Percentiles rank a stretch among this genome's conserved stretches.
Conservation (phyloP, 257 asterid species). For the Ocimum tenuiflorum region DNA sequence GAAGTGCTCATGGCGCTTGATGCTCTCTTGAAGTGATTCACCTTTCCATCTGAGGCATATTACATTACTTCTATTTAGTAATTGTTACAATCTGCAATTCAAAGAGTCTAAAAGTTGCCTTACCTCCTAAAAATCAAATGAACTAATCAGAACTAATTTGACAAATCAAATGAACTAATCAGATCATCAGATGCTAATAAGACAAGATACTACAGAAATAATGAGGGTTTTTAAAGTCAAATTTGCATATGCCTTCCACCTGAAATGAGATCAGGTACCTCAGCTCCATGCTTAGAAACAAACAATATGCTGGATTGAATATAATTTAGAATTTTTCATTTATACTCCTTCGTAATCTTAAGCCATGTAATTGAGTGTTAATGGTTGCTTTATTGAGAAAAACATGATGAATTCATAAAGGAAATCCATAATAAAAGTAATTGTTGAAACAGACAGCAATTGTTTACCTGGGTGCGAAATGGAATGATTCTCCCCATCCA, state of each 20-base stretch:
- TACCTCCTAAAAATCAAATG: no score
- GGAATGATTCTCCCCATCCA: slow-evolving; percentile 99
- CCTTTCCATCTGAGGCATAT: slow-evolving; percentile 68
- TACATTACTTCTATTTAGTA: not conserved
- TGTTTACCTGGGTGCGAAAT: slow-evolving; percentile 84
- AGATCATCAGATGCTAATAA: not conserved
- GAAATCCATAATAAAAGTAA: not conserved
- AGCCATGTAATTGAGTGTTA: not conserved
- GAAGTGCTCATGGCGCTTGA: slow-evolving; percentile 91
- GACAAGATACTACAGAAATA: not conserved
- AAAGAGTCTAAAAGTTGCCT: not conserved
- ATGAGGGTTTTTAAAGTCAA: not conserved
- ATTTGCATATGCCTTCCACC: not conserved
- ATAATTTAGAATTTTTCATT: not conserved
- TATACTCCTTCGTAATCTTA: not conserved
- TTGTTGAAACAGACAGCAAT: not conserved
- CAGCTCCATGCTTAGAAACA: not conserved
- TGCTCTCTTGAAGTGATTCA: slow-evolving; percentile 87
- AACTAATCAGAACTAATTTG: not conserved
- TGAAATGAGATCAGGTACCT: not conserved
- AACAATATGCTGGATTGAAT: not conserved
- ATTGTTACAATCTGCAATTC: not conserved
- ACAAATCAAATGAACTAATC: not conserved
- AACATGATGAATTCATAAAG: not conserved
- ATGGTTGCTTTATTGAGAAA: not conserved